Base-by-base conservation (phyloP, 2,329 filamentous ascomycete species). In the Elsinoe fawcettii region DNA sequence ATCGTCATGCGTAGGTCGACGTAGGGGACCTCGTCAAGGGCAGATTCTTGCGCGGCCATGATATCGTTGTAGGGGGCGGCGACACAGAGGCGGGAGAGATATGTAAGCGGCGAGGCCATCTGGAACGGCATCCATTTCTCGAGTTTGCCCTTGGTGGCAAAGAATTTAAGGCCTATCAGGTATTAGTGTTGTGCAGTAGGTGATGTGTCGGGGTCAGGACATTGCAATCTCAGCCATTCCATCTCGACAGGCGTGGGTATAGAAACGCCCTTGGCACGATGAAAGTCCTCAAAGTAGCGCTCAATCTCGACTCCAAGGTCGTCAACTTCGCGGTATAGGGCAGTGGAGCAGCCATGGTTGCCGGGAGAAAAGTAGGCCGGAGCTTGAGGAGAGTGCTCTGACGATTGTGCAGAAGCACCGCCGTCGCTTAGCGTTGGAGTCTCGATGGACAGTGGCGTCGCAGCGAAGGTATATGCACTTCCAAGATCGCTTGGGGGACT, bases 41-140 rank as follows among this genome's bases (percentile, higher is more conserved):
- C 18, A 20, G 32, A 39, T n/a, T 20, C 14, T 16, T 39, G 49
- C 1, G 49, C 20, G 32, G 34, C 32, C 49, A 53, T 53, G 18
- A 53, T 53, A 18, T 53, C 49, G 25, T 36, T 36, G 34, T 53
- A 53, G 49, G 49, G 49, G 4, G 49, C 49, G 30, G 49, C 30
- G 34, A 53, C 9, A 18, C 49, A 53, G 25, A 53, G 49, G 11
- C 49, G 49, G 32, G 30, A 1, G 20, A 53, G 30, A 18, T 53
- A 53, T 18, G 49, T 32, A 12, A 53, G 49, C 11, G 49, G 49
- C 3, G 25, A 34, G 34, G 18, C 14, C 11, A 53, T 23, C 9
- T 37, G 34, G 16, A 53, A 34, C 12, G 49, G 49, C 4, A 53
- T 1, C 30, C 30, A 39, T 37, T 39, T 30, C n/a, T 20, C 16